Evolutionary conservation across 2,329 filamentous ascomycete genomes (phyloP), one percentile per base, ranked within the genome.

Genomic region (Penicillium sp.): DNA sequence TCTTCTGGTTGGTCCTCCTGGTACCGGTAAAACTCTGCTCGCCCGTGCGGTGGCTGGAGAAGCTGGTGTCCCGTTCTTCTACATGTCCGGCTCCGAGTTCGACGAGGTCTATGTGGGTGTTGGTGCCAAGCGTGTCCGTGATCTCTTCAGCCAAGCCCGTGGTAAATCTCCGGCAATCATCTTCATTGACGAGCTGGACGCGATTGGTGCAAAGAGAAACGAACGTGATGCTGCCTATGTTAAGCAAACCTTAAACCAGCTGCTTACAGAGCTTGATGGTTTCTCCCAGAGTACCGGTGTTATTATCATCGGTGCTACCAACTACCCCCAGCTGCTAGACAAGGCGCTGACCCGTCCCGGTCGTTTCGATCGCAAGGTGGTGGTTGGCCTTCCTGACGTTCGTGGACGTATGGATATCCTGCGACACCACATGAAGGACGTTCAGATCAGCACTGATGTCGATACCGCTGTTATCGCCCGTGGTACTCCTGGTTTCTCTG

Each of bases 81-180:
- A 97, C 83, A 98, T 99, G 93, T 99, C 95, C 70, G 95, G 95
- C 50, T 96, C 92, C 57, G 95, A 99, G 75, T 99, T 99, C 72
- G 95, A 99, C 70, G 95, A 99, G 77, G 89, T 99, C 52, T 99
- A 97, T 70, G 96, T 99, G 35, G 95, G 95, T 72, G 95, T 99
- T 53, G 92, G 93, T 71, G 92, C 92, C 46, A 96, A 99, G 82
- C 90, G 95, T 70, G 93, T 99, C 49, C 91, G 95, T 58, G 95
- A 97, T 61, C 84, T 96, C n/a, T 96, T 96, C 74, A 79, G 82
- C 46, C 87, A 90, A 55, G 93, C 93, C 63, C 91, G 92, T 65
- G 76, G 82, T 62, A 97, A 98, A 79, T 88, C 92, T 3, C 93
- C 93, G 26, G 85, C 91, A 16, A 99, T 99, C 75, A 89, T 98